These are phyloP conservation scores for Eucalyptus caleyi DNA, from an alignment of 345 rosid species.

Conservation along the genomic window DNA sequence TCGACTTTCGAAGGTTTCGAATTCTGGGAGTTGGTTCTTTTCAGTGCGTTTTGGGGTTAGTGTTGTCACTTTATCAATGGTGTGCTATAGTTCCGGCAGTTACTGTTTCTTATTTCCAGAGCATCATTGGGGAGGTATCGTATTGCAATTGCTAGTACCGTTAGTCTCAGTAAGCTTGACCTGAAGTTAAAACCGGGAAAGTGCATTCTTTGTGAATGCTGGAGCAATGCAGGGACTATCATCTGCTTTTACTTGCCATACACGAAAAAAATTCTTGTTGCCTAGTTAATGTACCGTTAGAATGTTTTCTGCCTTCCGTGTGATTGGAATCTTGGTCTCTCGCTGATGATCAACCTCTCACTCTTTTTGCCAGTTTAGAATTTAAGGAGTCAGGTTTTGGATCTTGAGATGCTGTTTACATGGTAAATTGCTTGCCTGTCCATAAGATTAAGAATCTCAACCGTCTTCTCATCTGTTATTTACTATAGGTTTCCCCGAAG, in stretches of 20 bases:
- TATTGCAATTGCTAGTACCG: background rate
- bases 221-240: background rate
- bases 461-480: background rate
- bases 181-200: background rate
- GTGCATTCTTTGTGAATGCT: background rate
- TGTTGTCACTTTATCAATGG: background rate
- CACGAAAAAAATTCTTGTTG: background rate
- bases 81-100: background rate
- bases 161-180: background rate
- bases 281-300: background rate
- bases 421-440: background rate
- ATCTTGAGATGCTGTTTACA: background rate
- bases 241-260: background rate
- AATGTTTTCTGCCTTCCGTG: background rate
- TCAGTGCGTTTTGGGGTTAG: background rate
- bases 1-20: background rate
- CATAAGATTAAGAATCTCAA: background rate
- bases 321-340: background rate
- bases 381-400: background rate
- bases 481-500: conserved; percentile 56
- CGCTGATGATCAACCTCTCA: background rate
- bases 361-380: background rate
- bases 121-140: background rate
- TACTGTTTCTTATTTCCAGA: background rate
- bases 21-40: background rate